Base-by-base conservation (phyloP, 768 basidiomycete genomes). In the Suillus weaverae region DNA sequence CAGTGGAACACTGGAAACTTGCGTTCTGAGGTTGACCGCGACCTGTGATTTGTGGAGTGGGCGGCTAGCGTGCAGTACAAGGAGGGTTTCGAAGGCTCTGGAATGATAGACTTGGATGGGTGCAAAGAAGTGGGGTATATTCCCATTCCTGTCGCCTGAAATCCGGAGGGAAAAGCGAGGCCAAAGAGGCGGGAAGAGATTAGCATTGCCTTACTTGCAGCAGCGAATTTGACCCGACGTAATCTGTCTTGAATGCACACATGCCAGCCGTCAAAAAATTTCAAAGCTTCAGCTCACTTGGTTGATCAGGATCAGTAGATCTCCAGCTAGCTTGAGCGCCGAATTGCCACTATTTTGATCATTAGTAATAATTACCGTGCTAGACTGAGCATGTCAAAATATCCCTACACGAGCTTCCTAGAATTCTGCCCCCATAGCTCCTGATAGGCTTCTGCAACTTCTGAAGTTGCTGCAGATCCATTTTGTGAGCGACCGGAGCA, bases 131-230 rank as follows among this genome's bases (percentile, higher is more conserved):
- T 81, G 35, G 81, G 73, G 1, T 83, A 85, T 36, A 84, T 72
- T 92, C 91, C 92, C 91, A 92, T 70, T 85, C 88, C 67, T 88
- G 85, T 39, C 81, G 80, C 46, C 79, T 70, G 60, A 70, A 70
- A 67, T 83, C 80, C 36, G 76, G 78, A 60, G 78, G 73, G 64
- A 77, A 81, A 35, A 26, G 13, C 14, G 48, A 6, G 48, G 13
- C 14, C 22, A 50, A 50, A n/a, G 48, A 50, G 26, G 22, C 6
- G 14, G 22, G 70, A 70, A 8, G 62, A 66, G 5, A 69, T 64
- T 44, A 71, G 68, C 39, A 39, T 26, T 6, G 10, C 36, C 26
- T 70, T 65, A 60, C 51, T 35, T 55, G 54, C 33, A n/a, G 33
- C n/a, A 55, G 35, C 33, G 13, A 55, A 36, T 26, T 26, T 36